Conservation (phyloP, 1,284 basidiomycete genomes). For the Rhodotorula sp. region DNA sequence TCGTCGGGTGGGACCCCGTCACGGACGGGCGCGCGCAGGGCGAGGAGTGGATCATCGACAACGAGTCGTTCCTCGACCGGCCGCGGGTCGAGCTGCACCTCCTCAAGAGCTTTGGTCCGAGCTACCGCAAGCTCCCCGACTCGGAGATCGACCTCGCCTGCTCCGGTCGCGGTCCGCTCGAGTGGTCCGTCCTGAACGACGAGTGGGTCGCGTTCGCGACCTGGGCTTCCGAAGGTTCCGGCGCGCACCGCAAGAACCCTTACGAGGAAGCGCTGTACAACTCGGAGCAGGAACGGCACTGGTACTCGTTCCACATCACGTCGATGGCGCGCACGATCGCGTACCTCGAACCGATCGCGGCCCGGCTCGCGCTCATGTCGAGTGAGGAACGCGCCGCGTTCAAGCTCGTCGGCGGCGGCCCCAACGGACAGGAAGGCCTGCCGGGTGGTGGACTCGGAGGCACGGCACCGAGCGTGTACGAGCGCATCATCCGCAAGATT, state of each 20-base stretch:
- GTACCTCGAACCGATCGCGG: constrained; percentile 37
- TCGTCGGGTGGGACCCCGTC: constrained; percentile 72
- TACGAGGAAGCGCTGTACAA: constrained; percentile 96
- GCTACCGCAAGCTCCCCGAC: constrained; percentile 86
- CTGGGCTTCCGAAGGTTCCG: constrained; percentile 84
- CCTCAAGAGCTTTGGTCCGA: constrained; percentile 64
- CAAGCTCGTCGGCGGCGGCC: constrained; percentile 64
- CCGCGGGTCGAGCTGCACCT: constrained; percentile 32
- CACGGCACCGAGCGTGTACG: constrained; percentile 80
- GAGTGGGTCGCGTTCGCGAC: constrained; percentile 96
- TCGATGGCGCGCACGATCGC: constrained; percentile 36
- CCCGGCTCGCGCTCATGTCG: constrained; percentile 83
- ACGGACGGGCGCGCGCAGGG: constrained; percentile 60
- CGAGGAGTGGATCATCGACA: constrained; percentile 54
- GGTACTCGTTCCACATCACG: constrained; percentile 42
- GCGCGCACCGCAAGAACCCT: constrained; percentile 91
- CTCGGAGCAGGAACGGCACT: constrained; percentile 85
- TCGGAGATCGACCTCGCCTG: constrained; percentile 87
- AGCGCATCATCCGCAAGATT: constrained; percentile 89
- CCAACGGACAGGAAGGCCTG: not conserved
- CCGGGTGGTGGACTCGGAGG: constrained; percentile 72
- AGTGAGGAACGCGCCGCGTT: constrained; percentile 80
- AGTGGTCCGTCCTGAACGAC: constrained; percentile 94
- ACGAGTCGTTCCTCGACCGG: constrained; percentile 51
- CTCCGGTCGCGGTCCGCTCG: constrained; percentile 90